Evolutionary conservation across 2,329 filamentous ascomycete genomes (phyloP).

Genomic region (Colletotrichum tropicale): DNA sequence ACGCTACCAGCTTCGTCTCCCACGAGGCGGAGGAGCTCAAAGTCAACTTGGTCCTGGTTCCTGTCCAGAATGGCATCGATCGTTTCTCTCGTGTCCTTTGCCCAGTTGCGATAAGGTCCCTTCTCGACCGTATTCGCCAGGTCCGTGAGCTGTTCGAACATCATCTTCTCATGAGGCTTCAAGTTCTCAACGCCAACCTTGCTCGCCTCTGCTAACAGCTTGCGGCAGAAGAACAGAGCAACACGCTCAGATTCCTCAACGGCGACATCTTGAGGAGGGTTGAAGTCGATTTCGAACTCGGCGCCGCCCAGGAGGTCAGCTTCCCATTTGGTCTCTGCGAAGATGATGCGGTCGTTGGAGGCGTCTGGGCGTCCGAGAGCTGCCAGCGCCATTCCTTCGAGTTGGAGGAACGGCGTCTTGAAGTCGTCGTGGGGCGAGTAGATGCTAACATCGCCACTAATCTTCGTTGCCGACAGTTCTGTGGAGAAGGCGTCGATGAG

Average conservation of each 20-base stretch:
- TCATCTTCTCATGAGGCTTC: background rate
- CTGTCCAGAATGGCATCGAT: background rate
- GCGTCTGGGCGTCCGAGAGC: background rate
- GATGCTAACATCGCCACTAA: background rate
- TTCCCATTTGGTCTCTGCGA: background rate
- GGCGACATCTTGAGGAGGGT: background rate
- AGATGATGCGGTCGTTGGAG: background rate
- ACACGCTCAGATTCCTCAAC: background rate
- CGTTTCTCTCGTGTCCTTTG: background rate
- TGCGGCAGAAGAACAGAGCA: background rate
- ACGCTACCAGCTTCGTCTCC: background rate
- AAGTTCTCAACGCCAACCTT: background rate
- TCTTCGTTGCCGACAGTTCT: background rate
- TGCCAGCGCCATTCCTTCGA: background rate
- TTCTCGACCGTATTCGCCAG: background rate
- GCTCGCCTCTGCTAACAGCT: background rate
- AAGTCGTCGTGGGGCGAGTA: background rate
- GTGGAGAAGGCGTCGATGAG: background rate
- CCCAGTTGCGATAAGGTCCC: background rate
- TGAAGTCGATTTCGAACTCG: background rate
- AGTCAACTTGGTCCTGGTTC: background rate
- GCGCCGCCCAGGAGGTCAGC: background rate
- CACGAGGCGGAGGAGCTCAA: background rate
- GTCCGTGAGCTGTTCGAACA: background rate
- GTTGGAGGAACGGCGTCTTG: background rate